phyloP scores from a whole-genome alignment of 2,329 filamentous ascomycete species.

The Verticillium nubilum region DNA sequence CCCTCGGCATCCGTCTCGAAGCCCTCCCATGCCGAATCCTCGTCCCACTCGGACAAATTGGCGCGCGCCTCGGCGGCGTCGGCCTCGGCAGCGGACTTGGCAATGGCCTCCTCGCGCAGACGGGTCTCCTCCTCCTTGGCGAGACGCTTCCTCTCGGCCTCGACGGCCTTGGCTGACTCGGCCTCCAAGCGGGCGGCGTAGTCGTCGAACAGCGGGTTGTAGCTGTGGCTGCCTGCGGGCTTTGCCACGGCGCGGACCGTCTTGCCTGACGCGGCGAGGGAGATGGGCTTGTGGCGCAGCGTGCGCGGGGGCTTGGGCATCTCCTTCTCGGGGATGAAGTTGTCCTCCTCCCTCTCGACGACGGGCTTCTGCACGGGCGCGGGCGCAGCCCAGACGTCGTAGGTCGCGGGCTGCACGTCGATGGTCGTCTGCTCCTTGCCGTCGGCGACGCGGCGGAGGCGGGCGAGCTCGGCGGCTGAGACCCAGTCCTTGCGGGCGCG shows the following conservation, averaged over 20 bases:
- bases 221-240: conserved; percentile 79
- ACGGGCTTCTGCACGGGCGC: conserved; percentile 29
- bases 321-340: conserved; percentile 62
- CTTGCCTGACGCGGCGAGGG: conserved; percentile 79
- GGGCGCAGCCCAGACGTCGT: conserved; percentile 71
- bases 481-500: conserved; percentile 73
- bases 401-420: conserved; percentile 55
- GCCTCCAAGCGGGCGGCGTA: conserved; percentile 72
- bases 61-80: conserved; percentile 66
- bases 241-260: conserved; percentile 70
- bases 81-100: conserved; percentile 65
- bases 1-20: conserved; percentile 79
- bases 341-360: conserved; percentile 27
- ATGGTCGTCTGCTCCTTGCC: conserved; percentile 55
- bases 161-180: conserved; percentile 75
- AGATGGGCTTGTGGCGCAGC: conserved; percentile 70
- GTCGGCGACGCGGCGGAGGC: conserved; percentile 74
- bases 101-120: conserved; percentile 61
- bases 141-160: conserved; percentile 70
- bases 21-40: conserved; percentile 88
- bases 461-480: conserved; percentile 74
- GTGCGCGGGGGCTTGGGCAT: conserved; percentile 69
- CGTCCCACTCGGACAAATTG: conserved; percentile 67
- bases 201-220: conserved; percentile 84
- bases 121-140: conserved; percentile 61